Evolutionary conservation across 345 rosid species (phyloP), one percentile per base, ranked within the genome.

Genomic region (Camelina neglecta): DNA sequence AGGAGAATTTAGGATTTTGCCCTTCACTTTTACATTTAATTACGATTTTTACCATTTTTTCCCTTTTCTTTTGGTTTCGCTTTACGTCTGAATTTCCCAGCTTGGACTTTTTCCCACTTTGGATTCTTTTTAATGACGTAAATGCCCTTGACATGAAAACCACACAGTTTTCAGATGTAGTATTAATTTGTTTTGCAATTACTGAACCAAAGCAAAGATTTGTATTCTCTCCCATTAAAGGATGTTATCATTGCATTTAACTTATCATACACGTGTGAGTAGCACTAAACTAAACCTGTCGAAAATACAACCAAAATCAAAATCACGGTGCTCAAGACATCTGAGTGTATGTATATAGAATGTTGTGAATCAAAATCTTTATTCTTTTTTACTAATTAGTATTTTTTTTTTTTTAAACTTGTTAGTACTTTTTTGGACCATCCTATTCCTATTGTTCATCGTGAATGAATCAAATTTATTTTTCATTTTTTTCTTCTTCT

Each of bases 31-130:
- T 57, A 0, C 7, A 2, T 3, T 23, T 26, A 78, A 55, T 84
- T 80, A 69, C 84, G 7, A 5, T 31, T 12, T 12, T 13, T 83
- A 75, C 84, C 86, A 81, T 55, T 54, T 10, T 18, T 8, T 31
- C 7, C 16, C 2, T 31, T 50, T 4, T 44, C 24, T 11, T 64
- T 38, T 41, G 8, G 13, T 58, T 29, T 60, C 58, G 51, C 79
- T 67, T 68, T 75, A 65, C 68, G 48, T 72, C 74, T 75, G 79
- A 67, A 49, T 67, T 50, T 29, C 67, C 77, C 78, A 73, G 69
- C 59, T 74, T 66, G 66, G 60, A 54, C 31, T 29, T 10, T 74
- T 76, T 74, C 20, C 51, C 58, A 63, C 65, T 38, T 69, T 63
- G 65, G 71, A 61, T 42, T 45, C 57, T 33, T 10, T 15, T 21